A percentile compares a stretch with the other conserved stretches of the same genome.
These are phyloP conservation scores for Colletotrichum viniferum DNA, from an alignment of 2,329 filamentous ascomycete species.

Conservation along the genomic window DNA sequence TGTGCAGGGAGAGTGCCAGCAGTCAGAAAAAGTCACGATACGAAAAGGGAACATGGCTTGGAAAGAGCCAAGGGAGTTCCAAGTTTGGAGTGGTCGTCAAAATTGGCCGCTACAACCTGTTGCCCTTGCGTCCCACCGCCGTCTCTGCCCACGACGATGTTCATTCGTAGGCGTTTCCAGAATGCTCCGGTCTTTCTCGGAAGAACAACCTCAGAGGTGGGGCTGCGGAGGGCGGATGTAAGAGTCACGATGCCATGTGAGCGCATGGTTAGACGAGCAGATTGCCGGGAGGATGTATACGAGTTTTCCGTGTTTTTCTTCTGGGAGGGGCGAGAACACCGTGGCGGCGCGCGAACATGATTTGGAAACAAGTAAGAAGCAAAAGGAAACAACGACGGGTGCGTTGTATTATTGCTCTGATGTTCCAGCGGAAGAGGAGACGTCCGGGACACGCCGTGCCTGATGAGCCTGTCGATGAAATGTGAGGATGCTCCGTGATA, in stretches of 20 bases:
- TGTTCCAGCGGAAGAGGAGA: not conserved
- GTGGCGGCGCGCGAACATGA: not conserved
- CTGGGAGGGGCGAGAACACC: not conserved
- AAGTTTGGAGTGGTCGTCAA: not conserved
- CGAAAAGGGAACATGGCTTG: not conserved
- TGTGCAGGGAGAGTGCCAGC: conserved; percentile 1
- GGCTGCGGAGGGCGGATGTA: rapidly evolving
- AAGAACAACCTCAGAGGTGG: not conserved
- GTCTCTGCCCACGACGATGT: not conserved
- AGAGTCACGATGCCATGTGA: not conserved
- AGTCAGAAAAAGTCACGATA: not conserved
- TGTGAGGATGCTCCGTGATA: not conserved
- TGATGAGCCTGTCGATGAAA: conserved; percentile 1
- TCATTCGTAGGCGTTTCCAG: not conserved
- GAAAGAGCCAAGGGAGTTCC: not conserved
- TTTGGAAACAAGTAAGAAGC: not conserved
- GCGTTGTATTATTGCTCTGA: not conserved
- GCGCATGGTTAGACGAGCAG: not conserved
- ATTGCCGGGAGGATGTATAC: not conserved
- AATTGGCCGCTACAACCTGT: not conserved
- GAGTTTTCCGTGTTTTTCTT: not conserved
- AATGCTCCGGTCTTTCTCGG: not conserved
- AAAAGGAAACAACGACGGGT: not conserved
- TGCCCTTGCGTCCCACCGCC: not conserved
- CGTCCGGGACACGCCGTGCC: not conserved